Conservation (phyloP, 257 asterid species). For the Thymus mandschuricus region DNA sequence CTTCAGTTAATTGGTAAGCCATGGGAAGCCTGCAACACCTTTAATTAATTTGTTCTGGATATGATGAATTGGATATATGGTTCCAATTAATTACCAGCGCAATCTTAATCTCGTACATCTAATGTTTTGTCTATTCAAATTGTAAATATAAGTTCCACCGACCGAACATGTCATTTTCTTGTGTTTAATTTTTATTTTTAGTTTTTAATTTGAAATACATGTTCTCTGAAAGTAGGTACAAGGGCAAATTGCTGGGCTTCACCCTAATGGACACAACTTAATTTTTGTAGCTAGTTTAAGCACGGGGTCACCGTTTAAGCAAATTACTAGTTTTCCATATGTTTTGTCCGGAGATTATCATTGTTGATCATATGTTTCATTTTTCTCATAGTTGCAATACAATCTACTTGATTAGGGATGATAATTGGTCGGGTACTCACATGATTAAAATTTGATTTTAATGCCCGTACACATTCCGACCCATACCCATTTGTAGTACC, state of each 20-base stretch:
- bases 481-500: too few species aligned
- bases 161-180: background rate
- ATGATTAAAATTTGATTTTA: too few species aligned
- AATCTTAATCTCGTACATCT: background rate
- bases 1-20: constrained; percentile 21
- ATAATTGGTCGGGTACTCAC: too few species aligned
- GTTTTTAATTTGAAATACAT: background rate
- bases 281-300: too few species aligned
- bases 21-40: constrained; percentile 34
- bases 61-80: background rate
- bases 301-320: too few species aligned
- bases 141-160: background rate
- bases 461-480: too few species aligned
- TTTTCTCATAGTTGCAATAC: too few species aligned
- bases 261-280: background rate
- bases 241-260: background rate
- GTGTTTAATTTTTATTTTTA: background rate
- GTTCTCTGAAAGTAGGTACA: background rate
- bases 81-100: background rate
- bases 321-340: too few species aligned
- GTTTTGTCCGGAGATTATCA: too few species aligned
- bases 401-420: too few species aligned
- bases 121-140: background rate
- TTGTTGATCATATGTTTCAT: too few species aligned
- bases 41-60: constrained; percentile 9